phyloP scores from a whole-genome alignment of 345 rosid species.

The Pistacia atlantica region DNA sequence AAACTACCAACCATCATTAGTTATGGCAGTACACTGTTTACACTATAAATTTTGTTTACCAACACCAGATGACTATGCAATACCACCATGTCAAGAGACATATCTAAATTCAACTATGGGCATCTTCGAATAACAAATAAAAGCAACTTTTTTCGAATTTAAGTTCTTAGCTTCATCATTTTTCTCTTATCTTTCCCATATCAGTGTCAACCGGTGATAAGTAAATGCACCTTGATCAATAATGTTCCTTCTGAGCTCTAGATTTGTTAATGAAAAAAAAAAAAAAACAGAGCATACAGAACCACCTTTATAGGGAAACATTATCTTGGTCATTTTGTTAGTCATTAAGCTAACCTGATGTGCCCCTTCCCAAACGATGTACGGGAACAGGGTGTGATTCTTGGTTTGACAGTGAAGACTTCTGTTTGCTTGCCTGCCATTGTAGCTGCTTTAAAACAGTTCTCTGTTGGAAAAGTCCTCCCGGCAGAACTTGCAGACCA shows the following conservation, averaged over 20 bases:
- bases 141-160: background rate
- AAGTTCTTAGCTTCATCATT: slow-evolving; percentile 2
- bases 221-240: background rate
- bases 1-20: background rate
- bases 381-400: slow-evolving; percentile 76
- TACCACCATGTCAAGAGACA: background rate
- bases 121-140: background rate
- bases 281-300: background rate
- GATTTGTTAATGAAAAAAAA: background rate
- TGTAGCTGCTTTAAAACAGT: slow-evolving; percentile 79
- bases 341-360: slow-evolving; percentile 57
- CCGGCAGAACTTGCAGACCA: slow-evolving; percentile 90
- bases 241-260: background rate
- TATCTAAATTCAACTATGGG: background rate
- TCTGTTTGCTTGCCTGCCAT: slow-evolving; percentile 51
- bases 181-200: background rate
- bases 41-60: background rate
- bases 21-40: background rate
- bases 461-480: slow-evolving; percentile 92
- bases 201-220: background rate
- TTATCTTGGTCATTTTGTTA: slow-evolving; percentile 4
- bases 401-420: slow-evolving; percentile 27
- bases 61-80: slow-evolving; percentile 5
- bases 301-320: background rate
- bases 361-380: slow-evolving; percentile 93